Base-by-base conservation (phyloP, 495 filamentous ascomycete species). In the Aspergillus panamensis region DNA sequence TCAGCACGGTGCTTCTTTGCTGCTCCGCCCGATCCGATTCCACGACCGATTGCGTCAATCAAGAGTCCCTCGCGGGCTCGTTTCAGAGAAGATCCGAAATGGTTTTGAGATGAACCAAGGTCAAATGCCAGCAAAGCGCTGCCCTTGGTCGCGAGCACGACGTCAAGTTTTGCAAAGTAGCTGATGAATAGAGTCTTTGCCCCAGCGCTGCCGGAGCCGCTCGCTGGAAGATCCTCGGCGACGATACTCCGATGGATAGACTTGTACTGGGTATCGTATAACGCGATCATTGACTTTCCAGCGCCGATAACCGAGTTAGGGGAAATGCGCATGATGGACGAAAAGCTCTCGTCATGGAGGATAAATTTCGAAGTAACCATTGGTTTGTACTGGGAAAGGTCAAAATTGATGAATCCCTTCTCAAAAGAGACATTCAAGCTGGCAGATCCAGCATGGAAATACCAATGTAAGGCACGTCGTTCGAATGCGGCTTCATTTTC, bases 31-130 rank as follows among this genome's bases (percentile, higher is more conserved):
- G 68, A 71, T 32, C 66, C 72, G 33, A 75, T 75, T 40, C 77
- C 77, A 19, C 84, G 83, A 4, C 87, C 85, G 61, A 91, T 83
- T 1, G 87, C 85, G 63, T 90, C 85, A 21, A 88, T 85, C 29
- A 91, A 69, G 19, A 89, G 74, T 14, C 88, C 87, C 52, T 84
- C 82, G 14, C 84, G 78, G 8, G 84, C 81, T 6, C 84, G 77
- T 69, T 87, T 87, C 30, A 76, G 77, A 10, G 77, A 75, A n/a
- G 78, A 62, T 60, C 74, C 70, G 0, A 67, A 56, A 2, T 66
- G 51, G 17, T 52, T 66, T 30, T 82, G 78, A 0, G 83, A 80
- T 3, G 82, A 80, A 63, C 85, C 85, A 20, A 90, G 68, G 62
- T 89, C 85, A 49, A 88, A 77, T 3, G 81, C 84, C 48, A 87